Base-by-base conservation (phyloP, 2,329 filamentous ascomycete genomes). In the Cylindrodendrum hubeiense region DNA sequence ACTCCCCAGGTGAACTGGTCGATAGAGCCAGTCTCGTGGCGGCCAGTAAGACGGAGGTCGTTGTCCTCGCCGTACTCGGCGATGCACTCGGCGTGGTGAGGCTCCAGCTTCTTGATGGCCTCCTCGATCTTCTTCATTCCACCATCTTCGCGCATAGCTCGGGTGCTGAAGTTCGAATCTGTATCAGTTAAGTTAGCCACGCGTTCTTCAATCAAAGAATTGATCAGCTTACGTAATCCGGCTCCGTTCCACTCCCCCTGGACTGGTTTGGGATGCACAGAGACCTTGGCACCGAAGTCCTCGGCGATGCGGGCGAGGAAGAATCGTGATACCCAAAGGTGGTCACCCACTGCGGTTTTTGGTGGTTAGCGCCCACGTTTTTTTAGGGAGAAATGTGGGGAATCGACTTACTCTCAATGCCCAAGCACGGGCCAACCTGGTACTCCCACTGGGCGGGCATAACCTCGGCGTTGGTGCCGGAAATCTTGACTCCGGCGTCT, bases 401-500 rank as follows among this genome's bases (percentile, higher is more conserved):
- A 41, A 8, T 7, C 15, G 34, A 86, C 89, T 84, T 82, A 93
- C 91, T 92, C 80, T 91, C 86, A 76, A 98, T 98, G 70, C 94
- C 95, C 59, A 85, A 82, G 83, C 93, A 97, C 70, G 95, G 95
- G 63, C 95, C 95, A 76, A 98, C 93, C 81, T 98, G 95, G 90
- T 93, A 98, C 82, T 98, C 95, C 95, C 95, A 98, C 84, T 98
- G 95, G 66, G 93, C 94, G 70, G 94, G 93, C 93, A 98, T 97
- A 78, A 99, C 96, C 88, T 99, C 96, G 72, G 96, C 96, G 83
- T 99, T 99, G 85, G 96, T 98, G 78, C 96, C 96, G 26, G 95
- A 97, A 83, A 99, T 98, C 81, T 95, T 91, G 83, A 99, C 88
- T 66, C 92, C 91, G 66, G 95, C 90, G 81, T 94, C 78, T 78